These are phyloP conservation scores for Nectriaceae sp. DNA, from an alignment of 2,329 filamentous ascomycete genomes.

Conservation along the genomic window DNA sequence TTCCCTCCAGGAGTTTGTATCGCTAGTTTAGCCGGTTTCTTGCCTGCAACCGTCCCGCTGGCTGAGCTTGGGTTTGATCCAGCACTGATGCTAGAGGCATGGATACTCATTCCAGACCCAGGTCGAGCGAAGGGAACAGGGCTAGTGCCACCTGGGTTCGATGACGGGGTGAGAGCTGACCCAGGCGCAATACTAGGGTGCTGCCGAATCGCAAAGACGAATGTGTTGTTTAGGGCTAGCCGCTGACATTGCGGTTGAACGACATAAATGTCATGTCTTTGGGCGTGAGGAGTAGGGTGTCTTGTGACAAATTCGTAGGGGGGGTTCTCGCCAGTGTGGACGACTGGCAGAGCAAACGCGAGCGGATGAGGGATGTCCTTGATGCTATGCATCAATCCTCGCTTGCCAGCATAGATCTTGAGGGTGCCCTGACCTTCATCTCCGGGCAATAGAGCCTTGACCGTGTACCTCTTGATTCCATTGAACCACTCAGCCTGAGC, in stretches of 20 bases:
- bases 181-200: constrained; percentile 61
- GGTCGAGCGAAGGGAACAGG: constrained; percentile 65
- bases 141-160: constrained; percentile 50
- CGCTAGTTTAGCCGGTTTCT: constrained; percentile 92
- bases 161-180: constrained; percentile 46
- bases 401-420: constrained; percentile 91
- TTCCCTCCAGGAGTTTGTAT: constrained; percentile 94
- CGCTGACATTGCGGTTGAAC: constrained; percentile 91
- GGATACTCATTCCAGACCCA: constrained; percentile 65
- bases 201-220: constrained; percentile 94
- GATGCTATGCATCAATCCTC: constrained; percentile 95
- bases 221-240: constrained; percentile 93
- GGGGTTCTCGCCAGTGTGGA: constrained; percentile 90
- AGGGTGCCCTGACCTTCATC: constrained; percentile 87
- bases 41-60: constrained; percentile 55
- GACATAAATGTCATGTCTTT: constrained; percentile 94
- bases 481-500: constrained; percentile 90
- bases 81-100: constrained; percentile 54
- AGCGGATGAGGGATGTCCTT: constrained; percentile 94
- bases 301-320: constrained; percentile 90
- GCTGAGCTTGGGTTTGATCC: constrained; percentile 59
- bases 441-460: constrained; percentile 89
- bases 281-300: constrained; percentile 96
- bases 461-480: constrained; percentile 85
- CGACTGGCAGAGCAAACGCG: constrained; percentile 84